Conservation (phyloP, 345 rosid genomes). For the Aquilaria malaccensis region DNA sequence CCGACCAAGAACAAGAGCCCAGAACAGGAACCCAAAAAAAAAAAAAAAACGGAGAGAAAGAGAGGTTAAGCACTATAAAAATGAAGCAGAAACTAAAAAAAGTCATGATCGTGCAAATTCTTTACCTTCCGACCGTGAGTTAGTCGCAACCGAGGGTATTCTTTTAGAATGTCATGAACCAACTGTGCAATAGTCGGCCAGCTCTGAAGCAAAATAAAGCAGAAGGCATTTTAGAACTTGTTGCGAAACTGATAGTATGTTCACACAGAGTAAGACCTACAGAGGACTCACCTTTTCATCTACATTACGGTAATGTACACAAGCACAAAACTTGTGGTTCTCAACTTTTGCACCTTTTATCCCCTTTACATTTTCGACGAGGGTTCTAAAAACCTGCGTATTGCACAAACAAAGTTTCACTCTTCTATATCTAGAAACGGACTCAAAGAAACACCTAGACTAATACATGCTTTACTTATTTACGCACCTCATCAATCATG, state of each 20-base stretch:
- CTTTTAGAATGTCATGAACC: conserved; percentile 78
- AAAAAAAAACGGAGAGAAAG: not conserved
- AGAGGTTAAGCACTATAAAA: not conserved
- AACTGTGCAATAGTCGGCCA: conserved; percentile 78
- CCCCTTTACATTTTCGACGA: conserved; percentile 58
- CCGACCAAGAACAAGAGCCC: too few species aligned
- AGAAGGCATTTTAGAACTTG: not conserved
- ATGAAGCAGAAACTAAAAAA: not conserved
- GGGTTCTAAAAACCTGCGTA: conserved; percentile 73
- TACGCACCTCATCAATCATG: conserved; percentile 58
- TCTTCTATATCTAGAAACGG: not conserved
- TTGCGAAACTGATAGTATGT: not conserved
- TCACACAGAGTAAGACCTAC: not conserved
- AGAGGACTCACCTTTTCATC: conserved; percentile 60
- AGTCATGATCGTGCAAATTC: too few species aligned
- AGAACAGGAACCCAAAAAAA: too few species aligned
- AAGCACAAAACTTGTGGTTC: conserved; percentile 89
- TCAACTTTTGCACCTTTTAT: conserved; percentile 85
- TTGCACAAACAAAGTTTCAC: not conserved
- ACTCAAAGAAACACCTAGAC: too few species aligned
- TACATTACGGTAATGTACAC: conserved; percentile 98
- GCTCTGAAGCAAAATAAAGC: conserved; percentile 32
- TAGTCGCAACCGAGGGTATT: conserved; percentile 65
- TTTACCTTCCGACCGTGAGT: conserved; percentile 71
- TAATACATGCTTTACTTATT: not conserved